phyloP scores from a whole-genome alignment of 2,329 filamentous ascomycete species.

The Epichloe scottii region DNA sequence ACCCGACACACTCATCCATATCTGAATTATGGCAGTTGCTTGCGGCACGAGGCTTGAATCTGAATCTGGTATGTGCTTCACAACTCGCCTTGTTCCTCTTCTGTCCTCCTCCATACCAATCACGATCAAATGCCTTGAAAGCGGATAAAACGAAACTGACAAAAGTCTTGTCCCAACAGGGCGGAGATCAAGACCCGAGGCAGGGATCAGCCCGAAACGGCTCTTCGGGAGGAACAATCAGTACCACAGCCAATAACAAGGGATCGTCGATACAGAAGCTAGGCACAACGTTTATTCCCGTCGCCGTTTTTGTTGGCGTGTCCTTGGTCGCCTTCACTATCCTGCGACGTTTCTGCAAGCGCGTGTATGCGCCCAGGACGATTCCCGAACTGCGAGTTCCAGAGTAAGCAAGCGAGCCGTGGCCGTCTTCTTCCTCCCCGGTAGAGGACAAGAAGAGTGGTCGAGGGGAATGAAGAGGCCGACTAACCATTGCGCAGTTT shows the following conservation, averaged over 20 bases:
- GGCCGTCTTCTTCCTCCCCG: neutral
- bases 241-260: slow-evolving; percentile 19
- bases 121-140: no score
- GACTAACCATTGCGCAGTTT: slow-evolving; percentile 26
- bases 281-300: slow-evolving; percentile 41
- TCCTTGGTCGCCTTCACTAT: slow-evolving; percentile 38
- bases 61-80: slow-evolving; percentile 4
- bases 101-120: no score
- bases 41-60: slow-evolving; percentile 1
- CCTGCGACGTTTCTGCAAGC: slow-evolving; percentile 32
- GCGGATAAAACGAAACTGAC: neutral
- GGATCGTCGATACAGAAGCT: slow-evolving; percentile 24
- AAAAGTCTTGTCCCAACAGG: neutral
- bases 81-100: neutral
- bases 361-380: slow-evolving; percentile 44
- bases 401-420: slow-evolving; percentile 18
- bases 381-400: slow-evolving; percentile 35
- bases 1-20: neutral
- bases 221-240: slow-evolving; percentile 23
- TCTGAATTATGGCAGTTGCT: slow-evolving; percentile 2
- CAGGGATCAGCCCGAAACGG: slow-evolving; percentile 23
- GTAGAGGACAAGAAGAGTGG: neutral
- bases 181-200: slow-evolving; percentile 16
- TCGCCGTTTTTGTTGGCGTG: slow-evolving; percentile 35
- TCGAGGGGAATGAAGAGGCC: neutral